A percentile compares a stretch with the other conserved stretches of the same genome.
These are phyloP conservation scores for Microsporum ferrugineum DNA, from an alignment of 2,329 filamentous ascomycete genomes.

Conservation along the genomic window DNA sequence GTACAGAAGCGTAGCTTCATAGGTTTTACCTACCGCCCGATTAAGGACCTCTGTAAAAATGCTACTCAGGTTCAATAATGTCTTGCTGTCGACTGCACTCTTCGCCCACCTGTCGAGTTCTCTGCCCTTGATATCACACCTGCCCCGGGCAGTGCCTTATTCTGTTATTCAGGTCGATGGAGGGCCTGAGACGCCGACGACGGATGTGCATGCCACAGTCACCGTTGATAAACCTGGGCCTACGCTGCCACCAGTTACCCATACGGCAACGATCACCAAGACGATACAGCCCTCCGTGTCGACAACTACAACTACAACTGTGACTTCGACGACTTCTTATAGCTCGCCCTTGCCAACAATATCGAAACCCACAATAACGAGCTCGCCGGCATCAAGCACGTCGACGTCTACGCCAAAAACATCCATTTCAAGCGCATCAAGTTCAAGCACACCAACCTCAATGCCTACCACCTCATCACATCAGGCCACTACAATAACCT, in stretches of 20 bases:
- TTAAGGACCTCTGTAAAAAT: not conserved
- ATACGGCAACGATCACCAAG: constrained; percentile 10
- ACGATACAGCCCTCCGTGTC: constrained; percentile 7
- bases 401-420: not conserved
- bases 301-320: constrained; percentile 2
- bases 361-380: not conserved
- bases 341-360: constrained; percentile 1
- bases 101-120: not conserved
- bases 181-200: constrained; percentile 8
- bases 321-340: constrained; percentile 1
- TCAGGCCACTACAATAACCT: not conserved
- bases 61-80: not conserved
- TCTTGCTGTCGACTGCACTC: not conserved
- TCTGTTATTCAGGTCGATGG: constrained; percentile 17
- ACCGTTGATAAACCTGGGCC: constrained; percentile 7
- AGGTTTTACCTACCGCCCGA: not conserved
- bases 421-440: not conserved
- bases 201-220: constrained; percentile 7
- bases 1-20: not conserved
- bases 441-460: not conserved
- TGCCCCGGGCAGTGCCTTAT: constrained; percentile 11
- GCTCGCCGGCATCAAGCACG: not conserved
- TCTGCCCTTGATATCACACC: not conserved
- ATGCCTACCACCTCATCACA: not conserved
- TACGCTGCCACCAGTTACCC: constrained; percentile 9